phyloP scores from a whole-genome alignment of 2,329 filamentous ascomycete species.

The Cladosporium oxysporum region DNA sequence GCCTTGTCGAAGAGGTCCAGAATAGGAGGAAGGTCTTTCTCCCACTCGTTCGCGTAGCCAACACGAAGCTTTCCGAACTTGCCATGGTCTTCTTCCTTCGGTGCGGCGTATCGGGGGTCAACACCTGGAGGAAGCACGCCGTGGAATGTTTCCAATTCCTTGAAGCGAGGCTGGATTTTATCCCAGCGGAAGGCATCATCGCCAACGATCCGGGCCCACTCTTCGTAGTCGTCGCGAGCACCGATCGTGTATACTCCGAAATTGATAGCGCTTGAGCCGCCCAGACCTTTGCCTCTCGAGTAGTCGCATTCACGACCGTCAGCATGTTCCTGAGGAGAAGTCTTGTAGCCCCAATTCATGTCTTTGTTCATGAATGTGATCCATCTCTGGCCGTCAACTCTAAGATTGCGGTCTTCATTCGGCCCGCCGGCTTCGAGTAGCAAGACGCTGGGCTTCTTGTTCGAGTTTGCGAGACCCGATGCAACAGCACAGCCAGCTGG shows the following conservation, averaged over 20 bases:
- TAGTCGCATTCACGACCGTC: conserved; percentile 43
- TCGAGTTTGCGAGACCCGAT: conserved; percentile 50
- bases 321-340: conserved; percentile 39
- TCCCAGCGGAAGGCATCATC: conserved; percentile 61
- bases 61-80: background rate
- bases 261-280: conserved; percentile 49
- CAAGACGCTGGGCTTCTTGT: conserved; percentile 55
- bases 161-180: conserved; percentile 53
- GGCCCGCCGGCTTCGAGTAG: conserved; percentile 61
- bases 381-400: conserved; percentile 55
- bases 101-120: conserved; percentile 5
- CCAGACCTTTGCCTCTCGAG: conserved; percentile 49
- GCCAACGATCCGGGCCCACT: conserved; percentile 58
- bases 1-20: conserved; percentile 46
- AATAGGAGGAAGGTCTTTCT: conserved; percentile 34
- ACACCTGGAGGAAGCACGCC: conserved; percentile 22
- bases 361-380: conserved; percentile 51
- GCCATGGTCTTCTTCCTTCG: conserved; percentile 9
- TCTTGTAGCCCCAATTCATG: conserved; percentile 54
- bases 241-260: conserved; percentile 55
- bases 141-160: conserved; percentile 58
- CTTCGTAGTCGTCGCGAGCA: conserved; percentile 61
- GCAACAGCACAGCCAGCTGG: conserved; percentile 62
- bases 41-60: conserved; percentile 29
- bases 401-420: conserved; percentile 37